Evolutionary conservation across 148 eudicot genomes (phyloP).

Genomic region (Hydrangea macrophylla): DNA sequence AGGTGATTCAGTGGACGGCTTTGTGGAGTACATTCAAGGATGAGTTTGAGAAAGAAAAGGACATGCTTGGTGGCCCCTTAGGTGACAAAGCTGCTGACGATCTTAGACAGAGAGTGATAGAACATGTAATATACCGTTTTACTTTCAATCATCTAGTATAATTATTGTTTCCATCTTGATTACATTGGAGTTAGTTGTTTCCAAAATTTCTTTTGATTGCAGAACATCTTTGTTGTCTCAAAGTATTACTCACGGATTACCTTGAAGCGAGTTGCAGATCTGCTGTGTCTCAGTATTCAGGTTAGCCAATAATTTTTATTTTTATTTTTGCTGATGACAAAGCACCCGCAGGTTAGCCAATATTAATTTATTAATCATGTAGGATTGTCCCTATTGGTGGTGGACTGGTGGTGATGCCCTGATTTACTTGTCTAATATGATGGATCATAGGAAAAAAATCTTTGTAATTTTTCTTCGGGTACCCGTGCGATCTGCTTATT

Average conservation of each 20-base stretch:
- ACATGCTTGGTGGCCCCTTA: constrained; percentile 80
- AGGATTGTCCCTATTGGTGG: background rate
- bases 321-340: too few relatives aligned
- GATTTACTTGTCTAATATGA: constrained; percentile 3
- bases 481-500: too few relatives aligned
- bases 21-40: constrained; percentile 79
- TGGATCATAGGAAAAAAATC: background rate
- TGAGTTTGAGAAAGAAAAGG: constrained; percentile 81
- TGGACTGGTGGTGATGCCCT: background rate
- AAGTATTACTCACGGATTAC: constrained; percentile 83
- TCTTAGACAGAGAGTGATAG: constrained; percentile 83
- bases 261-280: constrained; percentile 76
- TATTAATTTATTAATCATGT: background rate
- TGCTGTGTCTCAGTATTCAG: constrained; percentile 72
- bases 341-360: constrained; percentile 67
- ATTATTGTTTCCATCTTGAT: background rate
- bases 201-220: constrained; percentile 17
- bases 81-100: constrained; percentile 94
- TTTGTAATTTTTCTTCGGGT: background rate
- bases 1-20: constrained; percentile 84
- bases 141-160: background rate
- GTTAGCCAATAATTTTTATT: constrained; percentile 47
- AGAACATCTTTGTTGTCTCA: constrained; percentile 92
- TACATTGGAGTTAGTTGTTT: background rate
- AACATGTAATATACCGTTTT: constrained; percentile 60